Percentiles rank a stretch among this genome's conserved stretches.
phyloP scores from a whole-genome alignment of 331 rosid species.

The Cucumis variabilis region DNA sequence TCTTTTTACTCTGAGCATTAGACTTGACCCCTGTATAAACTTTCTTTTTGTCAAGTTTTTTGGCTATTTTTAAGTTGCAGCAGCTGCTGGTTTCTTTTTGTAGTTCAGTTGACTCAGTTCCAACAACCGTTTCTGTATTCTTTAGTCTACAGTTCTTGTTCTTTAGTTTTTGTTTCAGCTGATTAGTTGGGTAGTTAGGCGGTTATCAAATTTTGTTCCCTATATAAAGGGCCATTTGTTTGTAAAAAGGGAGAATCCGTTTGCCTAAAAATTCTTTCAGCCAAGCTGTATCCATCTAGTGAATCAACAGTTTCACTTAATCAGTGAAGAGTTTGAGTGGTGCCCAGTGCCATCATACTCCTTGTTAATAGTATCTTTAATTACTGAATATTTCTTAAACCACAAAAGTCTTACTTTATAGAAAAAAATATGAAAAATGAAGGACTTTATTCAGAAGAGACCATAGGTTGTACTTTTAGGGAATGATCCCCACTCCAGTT shows the following conservation, averaged over 20 bases:
- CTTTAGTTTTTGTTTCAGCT: background rate
- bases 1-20: too few relatives aligned
- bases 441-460: background rate
- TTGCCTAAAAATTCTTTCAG: background rate
- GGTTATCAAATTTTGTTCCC: background rate
- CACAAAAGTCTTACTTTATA: background rate
- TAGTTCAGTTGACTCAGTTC: background rate
- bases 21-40: too few relatives aligned
- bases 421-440: background rate
- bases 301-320: background rate
- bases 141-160: background rate
- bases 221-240: background rate
- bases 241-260: background rate
- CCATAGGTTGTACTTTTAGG: constrained; percentile 8
- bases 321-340: background rate
- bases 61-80: background rate
- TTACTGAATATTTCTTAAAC: background rate
- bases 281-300: background rate
- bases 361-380: background rate
- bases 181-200: background rate
- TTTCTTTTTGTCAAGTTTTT: background rate
- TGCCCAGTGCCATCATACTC: background rate
- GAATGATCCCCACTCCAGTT: background rate
- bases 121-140: background rate
- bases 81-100: too few relatives aligned